phyloP scores from a whole-genome alignment of 805 yeast species.

The Saccharomycopsis sp. region DNA sequence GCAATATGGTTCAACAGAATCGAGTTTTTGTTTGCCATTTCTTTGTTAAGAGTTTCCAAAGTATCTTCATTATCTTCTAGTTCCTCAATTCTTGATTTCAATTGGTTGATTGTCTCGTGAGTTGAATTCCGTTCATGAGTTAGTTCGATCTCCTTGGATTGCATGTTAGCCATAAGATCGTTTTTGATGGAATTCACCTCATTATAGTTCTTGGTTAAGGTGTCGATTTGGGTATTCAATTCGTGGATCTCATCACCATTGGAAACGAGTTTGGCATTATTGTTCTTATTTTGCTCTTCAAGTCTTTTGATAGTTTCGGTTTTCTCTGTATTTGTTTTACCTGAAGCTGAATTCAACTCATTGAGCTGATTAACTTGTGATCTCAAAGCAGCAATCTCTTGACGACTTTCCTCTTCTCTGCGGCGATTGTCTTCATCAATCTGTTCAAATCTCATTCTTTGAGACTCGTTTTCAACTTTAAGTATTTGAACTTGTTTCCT shows the following conservation, averaged over 20 bases:
- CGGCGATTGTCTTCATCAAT: not conserved
- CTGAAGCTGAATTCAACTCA: slow-evolving; percentile 6
- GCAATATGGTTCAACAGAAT: slow-evolving; percentile 27
- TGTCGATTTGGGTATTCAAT: slow-evolving; percentile 18
- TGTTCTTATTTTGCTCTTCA: slow-evolving; percentile 21
- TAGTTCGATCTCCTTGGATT: slow-evolving; percentile 56
- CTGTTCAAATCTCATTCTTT: slow-evolving; percentile 3
- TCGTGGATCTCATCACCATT: not conserved
- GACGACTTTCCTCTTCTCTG: not conserved
- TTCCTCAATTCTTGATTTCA: slow-evolving; percentile 40
- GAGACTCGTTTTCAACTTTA: not conserved
- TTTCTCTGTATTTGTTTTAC: slow-evolving; percentile 17
- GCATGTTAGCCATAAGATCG: slow-evolving; percentile 62
- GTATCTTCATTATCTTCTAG: slow-evolving; percentile 42
- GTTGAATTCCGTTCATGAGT: slow-evolving; percentile 44
- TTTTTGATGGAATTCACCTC: slow-evolving; percentile 41
- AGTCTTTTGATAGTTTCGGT: slow-evolving; percentile 25
- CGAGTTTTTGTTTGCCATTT: slow-evolving; percentile 25
- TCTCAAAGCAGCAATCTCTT: not conserved
- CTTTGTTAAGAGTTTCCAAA: slow-evolving; percentile 38
- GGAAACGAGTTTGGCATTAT: slow-evolving; percentile 19
- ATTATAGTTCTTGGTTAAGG: slow-evolving; percentile 21
- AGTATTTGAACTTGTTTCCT: slow-evolving; percentile 1
- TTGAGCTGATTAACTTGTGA: not conserved
- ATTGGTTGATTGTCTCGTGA: slow-evolving; percentile 43